phyloP scores from a whole-genome alignment of 2,329 filamentous ascomycete genomes.

The Teratosphaeria nubilosa region DNA sequence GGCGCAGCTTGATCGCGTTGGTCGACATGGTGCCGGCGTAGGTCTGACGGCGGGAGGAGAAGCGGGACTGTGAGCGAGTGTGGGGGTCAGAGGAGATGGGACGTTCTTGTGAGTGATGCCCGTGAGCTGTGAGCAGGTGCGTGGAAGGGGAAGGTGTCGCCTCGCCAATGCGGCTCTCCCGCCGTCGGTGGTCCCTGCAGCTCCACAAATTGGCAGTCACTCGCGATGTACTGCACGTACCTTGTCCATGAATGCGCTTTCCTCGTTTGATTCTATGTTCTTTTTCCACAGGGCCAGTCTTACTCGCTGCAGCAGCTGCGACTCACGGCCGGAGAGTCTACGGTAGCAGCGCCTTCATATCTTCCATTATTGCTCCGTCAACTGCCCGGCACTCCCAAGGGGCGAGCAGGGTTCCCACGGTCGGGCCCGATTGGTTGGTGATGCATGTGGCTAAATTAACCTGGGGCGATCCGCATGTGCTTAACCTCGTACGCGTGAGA shows the following conservation, averaged over 20 bases:
- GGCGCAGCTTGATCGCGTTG: slow-evolving; percentile 73
- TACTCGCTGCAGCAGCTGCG: background rate
- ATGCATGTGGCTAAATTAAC: background rate
- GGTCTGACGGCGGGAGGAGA: background rate
- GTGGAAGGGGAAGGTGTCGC: background rate
- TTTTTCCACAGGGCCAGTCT: background rate
- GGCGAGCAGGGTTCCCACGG: background rate
- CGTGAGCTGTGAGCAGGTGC: background rate
- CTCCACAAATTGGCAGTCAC: background rate
- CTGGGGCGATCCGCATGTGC: background rate
- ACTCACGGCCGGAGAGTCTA: background rate
- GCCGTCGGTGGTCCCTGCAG: background rate
- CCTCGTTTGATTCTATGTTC: background rate
- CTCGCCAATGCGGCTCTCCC: background rate
- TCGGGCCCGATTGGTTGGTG: background rate
- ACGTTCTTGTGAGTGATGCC: background rate
- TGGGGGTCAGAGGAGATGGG: background rate
- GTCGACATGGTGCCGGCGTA: slow-evolving; percentile 19
- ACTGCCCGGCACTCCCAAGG: background rate
- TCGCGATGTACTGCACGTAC: background rate
- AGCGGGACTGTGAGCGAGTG: background rate
- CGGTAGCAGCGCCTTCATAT: background rate
- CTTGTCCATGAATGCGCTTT: background rate
- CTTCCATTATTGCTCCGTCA: too few species aligned
- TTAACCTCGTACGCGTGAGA: background rate